These are phyloP conservation scores for Sequoia sempervirens DNA, from an alignment of 75 land plant genomes.

Conservation along the genomic window DNA sequence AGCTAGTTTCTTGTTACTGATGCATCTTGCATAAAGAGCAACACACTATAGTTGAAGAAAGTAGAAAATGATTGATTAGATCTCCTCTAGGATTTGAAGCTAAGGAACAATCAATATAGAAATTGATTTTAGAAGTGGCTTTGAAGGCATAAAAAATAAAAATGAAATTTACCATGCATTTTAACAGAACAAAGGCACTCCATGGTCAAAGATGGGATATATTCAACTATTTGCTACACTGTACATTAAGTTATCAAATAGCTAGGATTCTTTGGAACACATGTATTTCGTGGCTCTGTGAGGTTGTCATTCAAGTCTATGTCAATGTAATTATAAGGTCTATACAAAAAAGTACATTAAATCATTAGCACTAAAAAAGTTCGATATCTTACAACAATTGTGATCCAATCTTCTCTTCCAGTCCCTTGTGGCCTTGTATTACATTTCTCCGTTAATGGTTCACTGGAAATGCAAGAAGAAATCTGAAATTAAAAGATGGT, in stretches of 20 bases:
- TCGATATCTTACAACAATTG: constrained; percentile 53
- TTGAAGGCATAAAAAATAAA: background rate
- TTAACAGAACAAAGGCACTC: background rate
- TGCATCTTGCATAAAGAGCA: background rate
- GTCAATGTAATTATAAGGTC: background rate
- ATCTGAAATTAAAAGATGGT: background rate
- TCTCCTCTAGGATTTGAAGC: background rate
- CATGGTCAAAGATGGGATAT: background rate
- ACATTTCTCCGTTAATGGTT: constrained; percentile 63
- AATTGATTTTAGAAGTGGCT: background rate
- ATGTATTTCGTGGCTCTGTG: background rate
- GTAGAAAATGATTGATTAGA: background rate
- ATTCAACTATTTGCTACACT: background rate
- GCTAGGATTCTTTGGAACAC: background rate
- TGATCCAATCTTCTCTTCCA: constrained; percentile 72
- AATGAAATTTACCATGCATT: background rate
- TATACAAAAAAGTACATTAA: background rate
- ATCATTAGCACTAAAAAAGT: background rate
- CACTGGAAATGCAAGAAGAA: constrained; percentile 42
- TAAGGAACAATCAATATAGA: background rate
- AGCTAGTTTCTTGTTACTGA: background rate
- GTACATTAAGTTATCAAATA: background rate
- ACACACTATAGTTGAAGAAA: background rate
- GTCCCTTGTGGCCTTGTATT: constrained; percentile 56
- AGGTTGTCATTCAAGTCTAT: background rate